Base-by-base conservation (phyloP, 2,329 filamentous ascomycete species). In the Trichoderma guizhouense region DNA sequence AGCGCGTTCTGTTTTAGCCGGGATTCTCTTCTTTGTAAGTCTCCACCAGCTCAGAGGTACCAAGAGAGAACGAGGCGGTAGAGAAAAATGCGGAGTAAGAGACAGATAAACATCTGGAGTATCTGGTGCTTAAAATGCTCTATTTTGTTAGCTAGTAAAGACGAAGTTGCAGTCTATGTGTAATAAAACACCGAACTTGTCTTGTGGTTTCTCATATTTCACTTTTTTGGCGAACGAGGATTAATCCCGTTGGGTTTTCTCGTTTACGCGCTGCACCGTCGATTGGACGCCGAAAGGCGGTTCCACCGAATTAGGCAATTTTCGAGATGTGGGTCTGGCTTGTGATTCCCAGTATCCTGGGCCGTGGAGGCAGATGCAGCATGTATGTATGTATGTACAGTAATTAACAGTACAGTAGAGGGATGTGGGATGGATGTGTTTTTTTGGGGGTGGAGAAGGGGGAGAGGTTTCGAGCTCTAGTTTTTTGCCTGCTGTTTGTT, bases 241-340 rank as follows among this genome's bases (percentile, higher is more conserved):
- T 68, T 26, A 57, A 36, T 58, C 24, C 53, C 55, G 39, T 51
- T 53, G 47, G 43, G n/a, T 39, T 39, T n/a, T 18, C 24, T 69
- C 55, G 65, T 58, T 58, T 60, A 55, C 63, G 51, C 43, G 60
- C 65, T 68, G 65, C 65, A 43, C 36, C 32, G 62, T 72, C 70
- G 63, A 68, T 67, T 67, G 63, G 57, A 61, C 43, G 39, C 32
- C 28, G 39, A 28, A 36, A 53, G 70, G 39, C 32, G 57, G 70
- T 68, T 68, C 63, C 61, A 64, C 70, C 70, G 70, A 57, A 72
- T 65, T 72, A 72, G 70, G 70, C 55, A 72, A 72, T 67, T 72
- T 72, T 72, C 43, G 55, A 66, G 62, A 34, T 53, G 57, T 67
- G 63, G 64, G 70, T 67, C 55, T 47, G 55, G 32, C 64, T 61